Percentiles rank a stretch among this genome's conserved stretches.
Conservation (phyloP, 202 grass and related monocot genomes). For the Zoysia matrella region DNA sequence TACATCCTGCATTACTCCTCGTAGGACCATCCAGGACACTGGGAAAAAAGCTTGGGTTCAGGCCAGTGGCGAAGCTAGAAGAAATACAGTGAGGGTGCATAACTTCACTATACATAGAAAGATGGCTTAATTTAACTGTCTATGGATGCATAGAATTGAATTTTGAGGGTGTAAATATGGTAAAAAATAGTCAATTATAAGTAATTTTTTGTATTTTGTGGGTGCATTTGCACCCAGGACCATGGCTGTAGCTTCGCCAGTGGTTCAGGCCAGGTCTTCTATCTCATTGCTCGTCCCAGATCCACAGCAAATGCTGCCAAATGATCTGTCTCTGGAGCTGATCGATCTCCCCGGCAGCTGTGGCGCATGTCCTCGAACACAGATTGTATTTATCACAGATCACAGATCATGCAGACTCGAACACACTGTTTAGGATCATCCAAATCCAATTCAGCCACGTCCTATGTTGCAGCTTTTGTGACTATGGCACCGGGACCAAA, state of each 20-base stretch:
- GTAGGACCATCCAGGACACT: constrained; percentile 3
- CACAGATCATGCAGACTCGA: background rate
- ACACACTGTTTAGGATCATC: background rate
- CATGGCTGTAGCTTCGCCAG: no score
- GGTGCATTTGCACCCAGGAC: no score
- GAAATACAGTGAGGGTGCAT: no score
- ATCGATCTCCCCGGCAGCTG: constrained; percentile 11
- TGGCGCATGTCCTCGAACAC: background rate
- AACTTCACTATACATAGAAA: no score
- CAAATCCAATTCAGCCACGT: constrained; percentile 8
- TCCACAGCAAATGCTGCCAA: constrained; percentile 13
- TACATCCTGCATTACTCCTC: background rate
- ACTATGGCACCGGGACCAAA: background rate
- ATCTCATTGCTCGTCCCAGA: background rate
- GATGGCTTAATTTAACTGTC: no score
- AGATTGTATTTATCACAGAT: background rate
- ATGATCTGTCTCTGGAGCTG: constrained; percentile 28
- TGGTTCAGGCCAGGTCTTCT: background rate
- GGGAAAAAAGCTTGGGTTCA: background rate
- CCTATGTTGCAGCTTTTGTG: background rate
- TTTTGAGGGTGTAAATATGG: no score
- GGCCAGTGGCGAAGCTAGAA: no score
- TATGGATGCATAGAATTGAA: no score
- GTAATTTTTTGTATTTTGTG: no score
- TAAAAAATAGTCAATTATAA: no score